These are phyloP conservation scores for Saturnispora hagleri DNA, from an alignment of 805 yeast species.

Conservation along the genomic window DNA sequence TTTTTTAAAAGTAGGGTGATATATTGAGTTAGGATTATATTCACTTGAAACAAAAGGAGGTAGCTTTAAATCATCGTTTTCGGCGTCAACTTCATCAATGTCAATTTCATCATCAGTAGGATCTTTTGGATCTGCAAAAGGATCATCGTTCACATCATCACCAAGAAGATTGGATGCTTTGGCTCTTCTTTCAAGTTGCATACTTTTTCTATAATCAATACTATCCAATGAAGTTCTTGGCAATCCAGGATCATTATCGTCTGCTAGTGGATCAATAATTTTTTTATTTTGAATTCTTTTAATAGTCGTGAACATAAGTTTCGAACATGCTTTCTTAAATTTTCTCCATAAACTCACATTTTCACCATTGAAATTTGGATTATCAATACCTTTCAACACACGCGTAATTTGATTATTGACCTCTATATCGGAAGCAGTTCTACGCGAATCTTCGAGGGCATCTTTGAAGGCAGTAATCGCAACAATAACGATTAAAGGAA, in stretches of 20 bases:
- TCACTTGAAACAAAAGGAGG: conserved; percentile 26
- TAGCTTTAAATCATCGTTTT: conserved; percentile 9
- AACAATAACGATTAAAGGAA: conserved; percentile 73
- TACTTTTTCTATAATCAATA: conserved; percentile 25
- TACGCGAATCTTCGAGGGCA: conserved; percentile 72
- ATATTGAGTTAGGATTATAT: conserved; percentile 8
- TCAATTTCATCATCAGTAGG: conserved; percentile 12
- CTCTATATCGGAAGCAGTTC: conserved; percentile 64
- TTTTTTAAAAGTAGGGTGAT: conserved; percentile 27
- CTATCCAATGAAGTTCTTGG: conserved; percentile 26
- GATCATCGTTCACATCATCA: conserved; percentile 12
- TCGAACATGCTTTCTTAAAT: conserved; percentile 42
- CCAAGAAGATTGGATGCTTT: conserved; percentile 8
- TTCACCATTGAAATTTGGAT: conserved; percentile 56
- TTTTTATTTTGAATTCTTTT: conserved; percentile 19
- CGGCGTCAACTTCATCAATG: conserved; percentile 7
- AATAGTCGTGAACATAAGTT: conserved; percentile 11
- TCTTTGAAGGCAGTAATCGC: conserved; percentile 67
- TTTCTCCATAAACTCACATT: conserved; percentile 59
- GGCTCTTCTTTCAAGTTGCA: conserved; percentile 14
- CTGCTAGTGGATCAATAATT: conserved; percentile 22
- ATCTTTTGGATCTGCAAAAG: conserved; percentile 22
- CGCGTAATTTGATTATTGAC: conserved; percentile 69
- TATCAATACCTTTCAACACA: conserved; percentile 45
- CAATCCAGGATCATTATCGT: conserved; percentile 13